phyloP scores from a whole-genome alignment of 768 basidiomycete species.

The Stropharia rugosoannulata region DNA sequence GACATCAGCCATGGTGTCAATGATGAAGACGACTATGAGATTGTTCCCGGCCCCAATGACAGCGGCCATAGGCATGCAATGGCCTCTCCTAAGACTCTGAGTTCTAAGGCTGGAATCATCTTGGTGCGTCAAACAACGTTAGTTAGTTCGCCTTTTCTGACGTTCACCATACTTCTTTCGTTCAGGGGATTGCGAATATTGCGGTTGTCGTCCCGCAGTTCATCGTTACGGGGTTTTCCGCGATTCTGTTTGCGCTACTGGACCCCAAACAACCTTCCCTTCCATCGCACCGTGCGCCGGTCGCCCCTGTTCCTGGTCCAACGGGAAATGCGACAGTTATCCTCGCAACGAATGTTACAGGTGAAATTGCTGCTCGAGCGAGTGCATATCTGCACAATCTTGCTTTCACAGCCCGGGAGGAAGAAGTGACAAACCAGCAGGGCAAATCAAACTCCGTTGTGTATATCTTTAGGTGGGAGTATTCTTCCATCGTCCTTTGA shows the following conservation, averaged over 20 bases:
- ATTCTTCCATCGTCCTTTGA: neutral
- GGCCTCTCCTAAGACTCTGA: slow-evolving; percentile 33
- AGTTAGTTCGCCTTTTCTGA: neutral
- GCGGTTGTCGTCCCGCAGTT: slow-evolving; percentile 95
- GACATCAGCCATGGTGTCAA: slow-evolving; percentile 28
- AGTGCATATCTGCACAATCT: slow-evolving; percentile 1
- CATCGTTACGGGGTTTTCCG: slow-evolving; percentile 82
- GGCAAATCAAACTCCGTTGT: slow-evolving; percentile 66
- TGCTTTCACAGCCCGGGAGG: slow-evolving; percentile 4
- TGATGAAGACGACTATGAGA: slow-evolving; percentile 32
- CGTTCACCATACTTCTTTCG: neutral
- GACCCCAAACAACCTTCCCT: slow-evolving; percentile 58
- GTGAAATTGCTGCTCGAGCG: slow-evolving; percentile 11
- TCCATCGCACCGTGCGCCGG: slow-evolving; percentile 30
- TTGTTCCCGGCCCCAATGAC: slow-evolving; percentile 15
- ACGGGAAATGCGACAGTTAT: slow-evolving; percentile 17
- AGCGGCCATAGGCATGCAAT: slow-evolving; percentile 5
- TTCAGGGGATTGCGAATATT: slow-evolving; percentile 91
- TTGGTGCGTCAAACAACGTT: slow-evolving; percentile 47
- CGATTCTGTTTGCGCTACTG: slow-evolving; percentile 83
- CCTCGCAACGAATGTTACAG: slow-evolving; percentile 9
- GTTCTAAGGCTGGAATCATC: slow-evolving; percentile 87
- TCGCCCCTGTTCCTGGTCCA: slow-evolving; percentile 20
- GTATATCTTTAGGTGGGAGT: slow-evolving; percentile 72
- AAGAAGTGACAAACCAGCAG: slow-evolving; percentile 16